phyloP scores from a whole-genome alignment of 306 rosid species.

The Fagus crenata region DNA sequence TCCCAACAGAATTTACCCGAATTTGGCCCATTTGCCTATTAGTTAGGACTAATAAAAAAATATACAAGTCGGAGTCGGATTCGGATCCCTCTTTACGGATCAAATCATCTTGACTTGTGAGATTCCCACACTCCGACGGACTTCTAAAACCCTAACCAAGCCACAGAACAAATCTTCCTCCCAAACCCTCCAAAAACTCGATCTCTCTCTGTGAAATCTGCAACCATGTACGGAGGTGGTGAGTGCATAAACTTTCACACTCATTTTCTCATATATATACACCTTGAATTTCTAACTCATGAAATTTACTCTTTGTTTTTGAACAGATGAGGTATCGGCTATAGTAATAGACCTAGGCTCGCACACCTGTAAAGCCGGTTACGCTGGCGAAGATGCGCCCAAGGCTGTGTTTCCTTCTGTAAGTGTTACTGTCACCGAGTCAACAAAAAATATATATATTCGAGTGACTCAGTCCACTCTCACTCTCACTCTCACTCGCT shows the following conservation, averaged over 20 bases:
- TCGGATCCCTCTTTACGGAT: neutral
- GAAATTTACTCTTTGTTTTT: neutral
- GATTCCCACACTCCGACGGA: neutral
- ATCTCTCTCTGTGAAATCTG: slow-evolving; percentile 2
- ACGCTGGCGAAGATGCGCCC: slow-evolving; percentile 98
- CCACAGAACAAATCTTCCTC: slow-evolving; percentile 3
- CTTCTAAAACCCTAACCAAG: slow-evolving; percentile 11
- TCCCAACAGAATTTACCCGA: too few relatives aligned
- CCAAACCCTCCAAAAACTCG: neutral
- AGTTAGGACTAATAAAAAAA: neutral
- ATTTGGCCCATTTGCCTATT: too few relatives aligned
- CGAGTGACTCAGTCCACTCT: too few relatives aligned
- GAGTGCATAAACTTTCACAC: slow-evolving; percentile 34
- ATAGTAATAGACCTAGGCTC: slow-evolving; percentile 89
- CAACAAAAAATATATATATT: neutral
- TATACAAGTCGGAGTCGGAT: neutral
- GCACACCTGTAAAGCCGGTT: slow-evolving; percentile 97
- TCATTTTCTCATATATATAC: neutral
- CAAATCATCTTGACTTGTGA: neutral
- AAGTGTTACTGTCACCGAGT: slow-evolving; percentile 23
- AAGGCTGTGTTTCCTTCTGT: slow-evolving; percentile 98
- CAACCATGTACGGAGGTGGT: slow-evolving; percentile 95
- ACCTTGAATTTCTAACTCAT: neutral
- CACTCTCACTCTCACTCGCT: neutral
- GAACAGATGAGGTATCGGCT: slow-evolving; percentile 91